Evolutionary conservation across 1,284 basidiomycete species (phyloP), one percentile per base, ranked within the genome.

Genomic region (Albatrellus sp.): DNA sequence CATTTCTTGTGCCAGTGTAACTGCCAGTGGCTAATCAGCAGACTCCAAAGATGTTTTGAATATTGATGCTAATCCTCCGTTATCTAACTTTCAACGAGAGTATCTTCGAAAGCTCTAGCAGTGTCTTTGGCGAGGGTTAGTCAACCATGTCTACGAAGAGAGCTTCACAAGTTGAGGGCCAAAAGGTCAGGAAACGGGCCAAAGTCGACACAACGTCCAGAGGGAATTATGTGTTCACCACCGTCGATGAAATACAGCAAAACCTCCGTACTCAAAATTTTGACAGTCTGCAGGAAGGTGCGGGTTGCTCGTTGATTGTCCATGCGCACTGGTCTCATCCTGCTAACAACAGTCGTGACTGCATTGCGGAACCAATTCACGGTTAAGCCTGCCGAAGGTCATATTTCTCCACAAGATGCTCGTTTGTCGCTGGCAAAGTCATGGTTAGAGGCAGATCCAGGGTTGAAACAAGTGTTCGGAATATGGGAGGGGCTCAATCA

Each of bases 371-470:
- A 78, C 52, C 77, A 80, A 49, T 58, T 80, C 20, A 69, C 71
- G 1, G 52, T 77, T 34, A 67, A 65, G 50, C 51, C 60, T 6
- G 60, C 58, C 31, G 75, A 77, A 48, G 55, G 55, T 7, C 43
- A 54, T 1, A 59, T 80, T 11, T 52, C 68, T 7, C 63, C 73
- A 0, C 65, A 75, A 24, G 85, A 88, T 56, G 64, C 67, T 20
- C 68, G 83, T 29, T 57, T 88, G 10, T 44, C 68, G 1, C 63
- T 87, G 2, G 70, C 67, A 0, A 73, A 74, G 48, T 58, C 66
- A 43, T 89, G 80, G 80, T 56, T 88, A 46, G 71, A 73, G 30
- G 57, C 54, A 5, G 69, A 67, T 19, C 67, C 75, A 0, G 74
- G 70, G 2, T 77, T 73, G 31, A 62, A 69, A 36, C 76, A 82